Conservation (phyloP, 2,329 filamentous ascomycete species). For the Pestalotiopsis sp. region DNA sequence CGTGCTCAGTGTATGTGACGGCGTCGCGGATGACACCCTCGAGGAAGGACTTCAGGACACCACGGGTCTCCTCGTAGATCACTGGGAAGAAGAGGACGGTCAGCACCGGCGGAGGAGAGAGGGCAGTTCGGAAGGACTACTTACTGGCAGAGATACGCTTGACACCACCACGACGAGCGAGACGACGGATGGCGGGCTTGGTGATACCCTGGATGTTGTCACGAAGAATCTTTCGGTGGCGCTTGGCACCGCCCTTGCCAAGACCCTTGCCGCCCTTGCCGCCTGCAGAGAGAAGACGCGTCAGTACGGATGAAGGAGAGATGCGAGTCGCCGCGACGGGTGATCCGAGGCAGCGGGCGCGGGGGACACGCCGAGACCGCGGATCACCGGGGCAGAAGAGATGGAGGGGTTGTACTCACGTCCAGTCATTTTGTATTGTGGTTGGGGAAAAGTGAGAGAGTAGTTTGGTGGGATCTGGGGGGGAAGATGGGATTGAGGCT, state of each 20-base stretch:
- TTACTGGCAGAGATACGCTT: conserved; percentile 98
- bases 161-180: conserved; percentile 98
- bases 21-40: conserved; percentile 80
- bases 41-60: conserved; percentile 83
- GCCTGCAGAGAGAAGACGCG: conserved; percentile 20
- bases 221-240: conserved; percentile 98
- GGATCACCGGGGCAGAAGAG: neutral
- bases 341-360: neutral
- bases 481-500: conserved; percentile 16
- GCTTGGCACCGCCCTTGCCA: conserved; percentile 98
- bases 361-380: neutral
- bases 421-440: conserved; percentile 34
- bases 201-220: conserved; percentile 99
- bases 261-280: conserved; percentile 93
- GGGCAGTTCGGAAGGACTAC: conserved; percentile 29
- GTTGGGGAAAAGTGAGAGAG: conserved; percentile 14
- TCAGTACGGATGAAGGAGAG: conserved; percentile 16
- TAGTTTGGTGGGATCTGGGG: conserved; percentile 13
- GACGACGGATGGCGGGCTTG: conserved; percentile 97
- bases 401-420: conserved; percentile 26
- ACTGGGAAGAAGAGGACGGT: conserved; percentile 40
- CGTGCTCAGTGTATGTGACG: conserved; percentile 82
- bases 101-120: conserved; percentile 18
- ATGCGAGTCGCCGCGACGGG: neutral
- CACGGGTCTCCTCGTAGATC: conserved; percentile 84